Percentiles rank a stretch among this genome's conserved stretches.
Evolutionary conservation across 1,284 basidiomycete genomes (phyloP).

Genomic region (Irpex sp.): DNA sequence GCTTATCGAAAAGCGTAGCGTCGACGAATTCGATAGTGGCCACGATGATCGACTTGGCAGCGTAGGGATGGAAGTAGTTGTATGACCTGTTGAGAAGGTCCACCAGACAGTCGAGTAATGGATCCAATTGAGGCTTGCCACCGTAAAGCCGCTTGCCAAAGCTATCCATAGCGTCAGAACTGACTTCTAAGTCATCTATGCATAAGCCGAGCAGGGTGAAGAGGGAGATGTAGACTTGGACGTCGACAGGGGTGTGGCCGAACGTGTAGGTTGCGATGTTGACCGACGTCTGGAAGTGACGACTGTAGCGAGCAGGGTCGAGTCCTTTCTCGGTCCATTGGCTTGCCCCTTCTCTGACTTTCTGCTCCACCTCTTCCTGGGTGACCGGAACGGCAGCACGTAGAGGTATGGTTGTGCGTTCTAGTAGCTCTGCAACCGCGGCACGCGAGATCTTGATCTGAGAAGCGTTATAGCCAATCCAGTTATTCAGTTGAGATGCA

Average conservation of each 20-base stretch:
- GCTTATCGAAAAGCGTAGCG: conserved; percentile 16
- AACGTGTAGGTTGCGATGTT: conserved; percentile 13
- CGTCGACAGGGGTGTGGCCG: conserved; percentile 14
- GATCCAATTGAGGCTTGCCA: conserved; percentile 14
- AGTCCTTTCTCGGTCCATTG: neutral
- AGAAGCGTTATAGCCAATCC: too few relatives aligned
- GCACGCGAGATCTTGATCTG: neutral
- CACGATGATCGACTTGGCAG: conserved; percentile 14
- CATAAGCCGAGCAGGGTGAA: conserved; percentile 14
- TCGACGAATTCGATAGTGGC: conserved; percentile 16
- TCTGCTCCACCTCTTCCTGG: neutral
- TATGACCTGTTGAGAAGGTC: conserved; percentile 11
- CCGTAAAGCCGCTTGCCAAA: conserved; percentile 14
- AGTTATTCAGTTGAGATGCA: too few relatives aligned
- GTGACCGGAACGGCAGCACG: neutral
- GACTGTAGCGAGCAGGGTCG: neutral
- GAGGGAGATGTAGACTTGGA: conserved; percentile 14
- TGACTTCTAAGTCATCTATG: conserved; percentile 15
- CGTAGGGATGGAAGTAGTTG: conserved; percentile 13
- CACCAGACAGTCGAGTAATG: conserved; percentile 14
- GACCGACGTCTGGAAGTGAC: conserved; percentile 6
- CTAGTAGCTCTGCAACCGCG: neutral
- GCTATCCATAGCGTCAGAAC: conserved; percentile 9
- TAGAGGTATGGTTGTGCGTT: neutral
- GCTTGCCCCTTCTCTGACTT: neutral